A percentile compares a stretch with the other conserved stretches of the same genome.
Evolutionary conservation across 1,139 yeast species (phyloP).

Genomic region (Yamadazyma triangularis): DNA sequence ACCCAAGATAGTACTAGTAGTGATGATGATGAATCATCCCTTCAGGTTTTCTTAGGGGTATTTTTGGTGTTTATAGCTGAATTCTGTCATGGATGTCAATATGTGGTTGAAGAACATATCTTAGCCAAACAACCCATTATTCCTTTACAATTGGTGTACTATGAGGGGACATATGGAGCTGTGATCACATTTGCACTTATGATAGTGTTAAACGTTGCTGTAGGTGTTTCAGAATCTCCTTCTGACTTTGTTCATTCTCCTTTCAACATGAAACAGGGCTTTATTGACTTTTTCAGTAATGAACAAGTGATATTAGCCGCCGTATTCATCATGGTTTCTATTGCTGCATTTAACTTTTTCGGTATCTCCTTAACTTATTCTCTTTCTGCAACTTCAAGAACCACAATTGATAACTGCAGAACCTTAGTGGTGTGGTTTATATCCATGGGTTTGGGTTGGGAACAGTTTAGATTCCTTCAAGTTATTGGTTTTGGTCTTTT

Average conservation of each 20-base stretch:
- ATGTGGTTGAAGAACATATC: conserved; percentile 73
- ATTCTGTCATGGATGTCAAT: conserved; percentile 67
- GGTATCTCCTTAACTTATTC: conserved; percentile 67
- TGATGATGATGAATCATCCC: conserved; percentile 12
- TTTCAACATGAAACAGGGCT: conserved; percentile 54
- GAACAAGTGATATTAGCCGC: conserved; percentile 48
- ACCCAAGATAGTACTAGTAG: conserved; percentile 14
- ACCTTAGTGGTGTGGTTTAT: conserved; percentile 73
- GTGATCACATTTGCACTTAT: conserved; percentile 40
- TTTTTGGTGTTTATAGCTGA: conserved; percentile 57
- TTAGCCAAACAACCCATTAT: conserved; percentile 49
- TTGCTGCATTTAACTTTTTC: conserved; percentile 68
- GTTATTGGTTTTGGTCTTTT: conserved; percentile 58
- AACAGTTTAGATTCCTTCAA: conserved; percentile 57
- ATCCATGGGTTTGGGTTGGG: conserved; percentile 80
- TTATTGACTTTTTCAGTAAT: conserved; percentile 45
- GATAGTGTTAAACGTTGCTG: conserved; percentile 38
- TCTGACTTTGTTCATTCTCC: conserved; percentile 38
- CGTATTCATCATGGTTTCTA: conserved; percentile 63
- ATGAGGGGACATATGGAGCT: conserved; percentile 70
- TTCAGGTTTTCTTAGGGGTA: conserved; percentile 57
- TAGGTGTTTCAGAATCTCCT: conserved; percentile 31
- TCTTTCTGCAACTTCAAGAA: conserved; percentile 72
- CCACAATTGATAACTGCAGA: conserved; percentile 76
- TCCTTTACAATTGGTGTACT: conserved; percentile 68